Conservation (phyloP, 1,284 basidiomycete species). For the Paramarasmius palmivorus region DNA sequence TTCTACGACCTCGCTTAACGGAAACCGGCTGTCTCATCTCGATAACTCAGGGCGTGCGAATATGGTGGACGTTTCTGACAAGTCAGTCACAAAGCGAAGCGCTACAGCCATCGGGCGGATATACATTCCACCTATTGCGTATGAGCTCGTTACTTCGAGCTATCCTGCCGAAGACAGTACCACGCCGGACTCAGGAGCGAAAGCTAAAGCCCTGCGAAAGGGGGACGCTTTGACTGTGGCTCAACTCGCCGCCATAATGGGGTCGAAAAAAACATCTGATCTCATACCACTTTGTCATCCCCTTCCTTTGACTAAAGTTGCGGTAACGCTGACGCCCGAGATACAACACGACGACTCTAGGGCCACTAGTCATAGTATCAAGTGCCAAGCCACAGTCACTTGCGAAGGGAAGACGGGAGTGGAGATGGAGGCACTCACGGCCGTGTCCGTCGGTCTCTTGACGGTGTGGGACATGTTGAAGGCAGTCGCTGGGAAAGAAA, state of each 20-base stretch:
- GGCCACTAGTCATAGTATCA: conserved; percentile 47
- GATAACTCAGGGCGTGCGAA: conserved; percentile 65
- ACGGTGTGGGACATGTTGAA: conserved; percentile 95
- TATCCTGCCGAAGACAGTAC: conserved; percentile 25
- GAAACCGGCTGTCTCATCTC: conserved; percentile 63
- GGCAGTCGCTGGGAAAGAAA: conserved; percentile 82
- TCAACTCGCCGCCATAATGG: conserved; percentile 87
- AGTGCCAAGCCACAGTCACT: conserved; percentile 66
- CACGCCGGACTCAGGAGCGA: conserved; percentile 27
- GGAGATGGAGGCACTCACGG: conserved; percentile 93
- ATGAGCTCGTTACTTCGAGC: conserved; percentile 55
- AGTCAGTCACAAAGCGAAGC: conserved; percentile 62
- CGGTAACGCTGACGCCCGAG: conserved; percentile 59
- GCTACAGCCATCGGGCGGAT: conserved; percentile 84
- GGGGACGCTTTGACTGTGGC: conserved; percentile 79
- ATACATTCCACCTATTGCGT: conserved; percentile 65
- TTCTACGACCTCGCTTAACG: neutral
- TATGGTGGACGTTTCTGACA: conserved; percentile 82
- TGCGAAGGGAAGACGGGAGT: conserved; percentile 85
- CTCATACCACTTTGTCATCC: conserved; percentile 89
- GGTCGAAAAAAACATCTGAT: conserved; percentile 77
- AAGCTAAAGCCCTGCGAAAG: conserved; percentile 59
- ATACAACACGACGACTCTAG: conserved; percentile 7
- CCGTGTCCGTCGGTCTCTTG: conserved; percentile 75
- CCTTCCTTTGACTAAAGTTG: conserved; percentile 67